A percentile compares a stretch with the other conserved stretches of the same genome.
Evolutionary conservation across 192 early-diverging fungal genomes (phyloP).

Genomic region (Cetraspora pellucida): DNA sequence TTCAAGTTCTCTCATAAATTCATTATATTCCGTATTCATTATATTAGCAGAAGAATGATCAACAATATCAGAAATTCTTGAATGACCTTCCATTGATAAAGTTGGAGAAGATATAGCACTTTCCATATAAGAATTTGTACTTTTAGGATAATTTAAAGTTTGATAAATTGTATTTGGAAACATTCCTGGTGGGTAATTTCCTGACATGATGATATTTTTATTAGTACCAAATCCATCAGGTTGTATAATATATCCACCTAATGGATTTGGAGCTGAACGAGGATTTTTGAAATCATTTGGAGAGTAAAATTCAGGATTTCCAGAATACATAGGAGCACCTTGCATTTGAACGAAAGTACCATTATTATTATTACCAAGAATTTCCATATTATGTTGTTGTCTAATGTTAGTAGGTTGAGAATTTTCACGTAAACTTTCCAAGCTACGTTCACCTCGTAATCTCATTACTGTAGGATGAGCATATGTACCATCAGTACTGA

Average conservation of each 20-base stretch:
- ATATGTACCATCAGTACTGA: not conserved
- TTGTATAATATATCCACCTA: too few relatives aligned
- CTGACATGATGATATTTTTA: too few relatives aligned
- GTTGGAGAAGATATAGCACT: not conserved
- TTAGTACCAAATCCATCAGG: too few relatives aligned
- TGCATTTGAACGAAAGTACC: too few relatives aligned
- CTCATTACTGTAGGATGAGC: not conserved
- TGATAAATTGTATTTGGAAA: too few relatives aligned
- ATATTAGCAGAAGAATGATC: constrained; percentile 17
- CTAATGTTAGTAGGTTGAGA: not conserved
- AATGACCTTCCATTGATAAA: not conserved
- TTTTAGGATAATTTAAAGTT: not conserved
- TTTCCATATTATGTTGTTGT: not conserved
- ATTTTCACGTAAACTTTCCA: not conserved
- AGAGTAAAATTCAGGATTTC: too few relatives aligned
- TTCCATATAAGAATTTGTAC: not conserved
- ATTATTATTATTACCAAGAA: not conserved
- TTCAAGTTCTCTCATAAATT: constrained; percentile 32
- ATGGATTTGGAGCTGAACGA: too few relatives aligned
- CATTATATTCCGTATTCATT: constrained; percentile 31
- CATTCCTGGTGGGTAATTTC: too few relatives aligned
- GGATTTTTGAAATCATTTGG: too few relatives aligned
- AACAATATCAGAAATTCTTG: not conserved
- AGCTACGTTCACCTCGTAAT: not conserved
- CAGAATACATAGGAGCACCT: too few relatives aligned